A percentile compares a stretch with the other conserved stretches of the same genome.
These are phyloP conservation scores for Sindora glabra DNA, from an alignment of 306 rosid species.

Conservation along the genomic window DNA sequence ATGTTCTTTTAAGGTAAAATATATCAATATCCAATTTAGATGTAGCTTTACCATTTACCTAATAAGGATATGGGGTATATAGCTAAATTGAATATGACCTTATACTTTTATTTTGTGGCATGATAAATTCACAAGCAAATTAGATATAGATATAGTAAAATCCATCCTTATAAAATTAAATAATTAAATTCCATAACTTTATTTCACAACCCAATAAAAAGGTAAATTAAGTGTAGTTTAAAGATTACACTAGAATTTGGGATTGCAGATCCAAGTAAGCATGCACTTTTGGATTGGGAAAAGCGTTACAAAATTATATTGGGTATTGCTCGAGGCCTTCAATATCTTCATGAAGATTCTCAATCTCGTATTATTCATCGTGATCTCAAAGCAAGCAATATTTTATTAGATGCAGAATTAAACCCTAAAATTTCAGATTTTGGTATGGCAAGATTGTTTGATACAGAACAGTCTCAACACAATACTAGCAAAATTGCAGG, in stretches of 20 bases:
- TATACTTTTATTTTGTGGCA: no score
- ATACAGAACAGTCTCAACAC: constrained; percentile 17
- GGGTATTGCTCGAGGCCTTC: constrained; percentile 31
- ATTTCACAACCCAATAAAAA: background rate
- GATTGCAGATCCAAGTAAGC: constrained; percentile 19
- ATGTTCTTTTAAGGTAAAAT: no score
- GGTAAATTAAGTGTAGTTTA: background rate
- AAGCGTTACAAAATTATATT: constrained; percentile 19
- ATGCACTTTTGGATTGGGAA: constrained; percentile 19
- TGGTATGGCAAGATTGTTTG: constrained; percentile 34
- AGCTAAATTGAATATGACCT: background rate
- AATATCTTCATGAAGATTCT: constrained; percentile 46
- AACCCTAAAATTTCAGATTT: constrained; percentile 44
- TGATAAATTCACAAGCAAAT: no score
- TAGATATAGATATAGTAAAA: no score
- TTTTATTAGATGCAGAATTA: constrained; percentile 26
- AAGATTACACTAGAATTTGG: background rate
- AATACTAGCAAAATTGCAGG: constrained; percentile 27
- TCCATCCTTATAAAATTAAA: no score
- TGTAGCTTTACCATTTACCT: no score
- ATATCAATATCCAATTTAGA: no score
- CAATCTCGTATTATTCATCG: constrained; percentile 30
- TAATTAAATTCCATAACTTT: background rate
- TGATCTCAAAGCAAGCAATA: constrained; percentile 39
- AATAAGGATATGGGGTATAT: no score